phyloP scores from a whole-genome alignment of 495 filamentous ascomycete genomes.

The Neurospora cerealis region DNA sequence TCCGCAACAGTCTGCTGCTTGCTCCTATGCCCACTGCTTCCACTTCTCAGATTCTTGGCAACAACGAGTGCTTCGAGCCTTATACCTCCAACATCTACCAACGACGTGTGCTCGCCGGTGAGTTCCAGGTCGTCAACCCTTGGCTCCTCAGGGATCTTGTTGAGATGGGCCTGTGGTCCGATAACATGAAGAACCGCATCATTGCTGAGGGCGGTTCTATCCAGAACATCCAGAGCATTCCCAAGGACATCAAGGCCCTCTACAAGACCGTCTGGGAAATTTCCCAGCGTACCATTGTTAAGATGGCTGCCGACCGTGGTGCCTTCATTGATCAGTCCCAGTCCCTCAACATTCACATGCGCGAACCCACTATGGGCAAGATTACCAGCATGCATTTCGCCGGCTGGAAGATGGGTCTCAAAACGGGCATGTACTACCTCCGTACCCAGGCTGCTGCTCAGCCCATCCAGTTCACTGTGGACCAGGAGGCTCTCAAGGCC shows the following conservation, averaged over 20 bases:
- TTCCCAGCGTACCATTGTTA: slow-evolving; percentile 85
- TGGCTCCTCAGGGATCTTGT: slow-evolving; percentile 98
- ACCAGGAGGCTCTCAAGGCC: slow-evolving; percentile 90
- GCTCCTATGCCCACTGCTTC: slow-evolving; percentile 97
- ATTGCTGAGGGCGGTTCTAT: slow-evolving; percentile 94
- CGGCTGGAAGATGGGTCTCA: slow-evolving; percentile 96
- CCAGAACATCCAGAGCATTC: slow-evolving; percentile 93
- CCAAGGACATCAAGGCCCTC: slow-evolving; percentile 85
- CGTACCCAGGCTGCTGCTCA: slow-evolving; percentile 94
- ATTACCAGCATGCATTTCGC: slow-evolving; percentile 99
- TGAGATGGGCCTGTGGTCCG: slow-evolving; percentile 95
- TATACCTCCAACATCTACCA: slow-evolving; percentile 99
- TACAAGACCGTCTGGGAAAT: slow-evolving; percentile 99
- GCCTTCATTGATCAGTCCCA: slow-evolving; percentile 98
- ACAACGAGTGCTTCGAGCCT: slow-evolving; percentile 99
- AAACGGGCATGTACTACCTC: slow-evolving; percentile 99
- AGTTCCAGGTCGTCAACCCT: slow-evolving; percentile 99
- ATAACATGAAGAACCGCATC: slow-evolving; percentile 99
- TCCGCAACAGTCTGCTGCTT: slow-evolving; percentile 88
- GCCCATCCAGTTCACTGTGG: slow-evolving; percentile 98
- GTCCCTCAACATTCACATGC: slow-evolving; percentile 98
- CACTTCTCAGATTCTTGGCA: slow-evolving; percentile 92
- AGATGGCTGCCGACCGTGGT: slow-evolving; percentile 97
- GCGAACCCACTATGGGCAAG: slow-evolving; percentile 98
- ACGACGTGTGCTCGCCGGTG: slow-evolving; percentile 91